phyloP scores from a whole-genome alignment of 2,329 filamentous ascomycete species.

The Nemania abortiva region DNA sequence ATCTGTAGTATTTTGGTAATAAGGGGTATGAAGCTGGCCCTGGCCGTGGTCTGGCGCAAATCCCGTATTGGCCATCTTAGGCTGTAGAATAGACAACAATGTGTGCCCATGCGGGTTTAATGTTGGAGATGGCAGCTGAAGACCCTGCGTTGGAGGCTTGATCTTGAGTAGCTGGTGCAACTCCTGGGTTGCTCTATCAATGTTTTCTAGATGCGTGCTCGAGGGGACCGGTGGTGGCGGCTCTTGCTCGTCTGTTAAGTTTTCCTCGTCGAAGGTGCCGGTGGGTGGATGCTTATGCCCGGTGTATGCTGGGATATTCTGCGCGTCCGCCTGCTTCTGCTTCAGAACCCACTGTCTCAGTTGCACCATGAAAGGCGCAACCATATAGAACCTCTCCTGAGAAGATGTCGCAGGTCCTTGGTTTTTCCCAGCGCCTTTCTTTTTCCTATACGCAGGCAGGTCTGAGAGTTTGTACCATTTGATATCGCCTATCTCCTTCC shows the following conservation, averaged over 20 bases:
- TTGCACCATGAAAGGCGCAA: conserved; percentile 88
- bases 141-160: conserved; percentile 64
- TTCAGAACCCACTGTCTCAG: conserved; percentile 92
- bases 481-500: conserved; percentile 98
- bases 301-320: conserved; percentile 54
- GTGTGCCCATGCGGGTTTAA: conserved; percentile 59
- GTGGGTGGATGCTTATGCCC: conserved; percentile 57
- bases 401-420: conserved; percentile 69
- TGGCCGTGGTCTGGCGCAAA: conserved; percentile 40
- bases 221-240: conserved; percentile 46
- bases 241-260: conserved; percentile 69
- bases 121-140: conserved; percentile 52
- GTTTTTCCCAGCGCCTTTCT: conserved; percentile 62
- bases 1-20: conserved; percentile 65
- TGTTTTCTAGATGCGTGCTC: conserved; percentile 43
- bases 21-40: conserved; percentile 56
- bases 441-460: conserved; percentile 82
- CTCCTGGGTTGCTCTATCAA: conserved; percentile 53
- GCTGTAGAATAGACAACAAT: conserved; percentile 66
- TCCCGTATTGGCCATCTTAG: conserved; percentile 48
- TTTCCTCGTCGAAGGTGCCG: conserved; percentile 64
- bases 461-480: conserved; percentile 93
- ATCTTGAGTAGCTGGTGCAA: conserved; percentile 68
- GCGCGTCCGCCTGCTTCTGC: conserved; percentile 79
- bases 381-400: conserved; percentile 96